Evolutionary conservation across 2,329 filamentous ascomycete genomes (phyloP).

Genomic region (Arthrobotrys pseudoclavata): DNA sequence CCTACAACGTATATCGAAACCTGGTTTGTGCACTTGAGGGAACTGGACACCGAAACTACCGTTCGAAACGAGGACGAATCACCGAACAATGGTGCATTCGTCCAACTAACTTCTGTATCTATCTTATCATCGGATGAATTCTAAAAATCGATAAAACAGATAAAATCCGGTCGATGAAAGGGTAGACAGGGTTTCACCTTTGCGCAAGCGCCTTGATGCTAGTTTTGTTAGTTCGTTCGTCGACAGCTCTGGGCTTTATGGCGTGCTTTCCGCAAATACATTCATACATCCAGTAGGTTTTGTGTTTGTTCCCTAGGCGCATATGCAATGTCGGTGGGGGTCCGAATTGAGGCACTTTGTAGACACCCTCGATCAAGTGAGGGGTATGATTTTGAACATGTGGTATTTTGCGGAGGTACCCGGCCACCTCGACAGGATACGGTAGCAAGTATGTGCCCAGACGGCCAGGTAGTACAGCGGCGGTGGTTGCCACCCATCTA

Average conservation of each 20-base stretch:
- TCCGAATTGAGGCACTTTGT: slow-evolving; percentile 18
- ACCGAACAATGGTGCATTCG: not conserved
- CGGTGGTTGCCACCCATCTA: slow-evolving; percentile 5
- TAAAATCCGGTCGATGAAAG: slow-evolving; percentile 11
- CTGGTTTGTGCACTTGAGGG: slow-evolving; percentile 18
- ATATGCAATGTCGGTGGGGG: slow-evolving; percentile 3
- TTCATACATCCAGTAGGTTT: not conserved
- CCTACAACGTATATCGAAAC: slow-evolving; percentile 10
- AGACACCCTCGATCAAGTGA: not conserved
- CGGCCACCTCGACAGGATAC: not conserved
- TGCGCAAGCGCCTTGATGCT: slow-evolving; percentile 30
- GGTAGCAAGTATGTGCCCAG: not conserved
- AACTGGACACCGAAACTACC: not conserved
- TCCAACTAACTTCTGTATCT: slow-evolving; percentile 31
- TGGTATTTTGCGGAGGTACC: slow-evolving; percentile 2
- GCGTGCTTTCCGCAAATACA: slow-evolving; percentile 7
- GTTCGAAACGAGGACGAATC: not conserved
- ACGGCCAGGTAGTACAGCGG: slow-evolving; percentile 1
- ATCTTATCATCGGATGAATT: slow-evolving; percentile 51
- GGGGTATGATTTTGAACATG: not conserved
- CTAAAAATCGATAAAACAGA: slow-evolving; percentile 13
- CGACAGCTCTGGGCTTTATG: slow-evolving; percentile 2
- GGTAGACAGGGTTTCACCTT: not conserved
- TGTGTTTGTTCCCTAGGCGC: slow-evolving; percentile 3
- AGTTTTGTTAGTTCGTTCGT: slow-evolving; percentile 23